phyloP scores from a whole-genome alignment of 306 rosid species.

The Neltuma alba region DNA sequence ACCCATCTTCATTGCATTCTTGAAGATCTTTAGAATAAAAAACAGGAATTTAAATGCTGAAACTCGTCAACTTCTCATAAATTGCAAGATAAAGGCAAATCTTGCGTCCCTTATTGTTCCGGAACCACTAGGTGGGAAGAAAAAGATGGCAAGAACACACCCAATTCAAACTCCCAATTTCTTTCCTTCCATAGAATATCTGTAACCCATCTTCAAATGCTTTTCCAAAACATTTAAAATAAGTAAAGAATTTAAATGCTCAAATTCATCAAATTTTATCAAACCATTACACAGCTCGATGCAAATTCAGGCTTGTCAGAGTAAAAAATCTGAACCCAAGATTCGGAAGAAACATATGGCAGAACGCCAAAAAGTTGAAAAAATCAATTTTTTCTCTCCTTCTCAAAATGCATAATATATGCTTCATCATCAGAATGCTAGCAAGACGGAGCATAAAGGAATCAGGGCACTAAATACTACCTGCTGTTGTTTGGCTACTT shows the following conservation, averaged over 20 bases:
- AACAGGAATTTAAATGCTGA: slow-evolving; percentile 11
- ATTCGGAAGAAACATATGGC: not conserved
- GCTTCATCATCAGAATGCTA: not conserved
- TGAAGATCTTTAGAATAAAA: slow-evolving; percentile 1
- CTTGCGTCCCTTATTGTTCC: not conserved
- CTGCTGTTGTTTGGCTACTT: slow-evolving; percentile 95
- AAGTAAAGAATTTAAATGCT: not conserved
- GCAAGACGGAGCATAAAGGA: not conserved
- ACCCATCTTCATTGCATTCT: slow-evolving; percentile 29
- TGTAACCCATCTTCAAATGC: not conserved
- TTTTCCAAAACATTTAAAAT: no score
- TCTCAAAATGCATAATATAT: slow-evolving; percentile 3
- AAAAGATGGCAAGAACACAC: not conserved
- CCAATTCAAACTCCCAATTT: not conserved
- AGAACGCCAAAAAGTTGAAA: slow-evolving; percentile 16
- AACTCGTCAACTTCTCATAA: not conserved
- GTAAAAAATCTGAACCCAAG: not conserved
- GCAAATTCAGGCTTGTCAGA: not conserved
- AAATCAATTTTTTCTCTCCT: not conserved
- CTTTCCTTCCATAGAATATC: not conserved
- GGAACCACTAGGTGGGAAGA: not conserved
- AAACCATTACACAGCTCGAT: slow-evolving; percentile 19
- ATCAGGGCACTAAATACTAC: slow-evolving; percentile 20
- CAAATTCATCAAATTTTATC: not conserved
- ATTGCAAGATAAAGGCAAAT: not conserved